Evolutionary conservation across 345 rosid species (phyloP).

Genomic region (Hirschfeldia incana): DNA sequence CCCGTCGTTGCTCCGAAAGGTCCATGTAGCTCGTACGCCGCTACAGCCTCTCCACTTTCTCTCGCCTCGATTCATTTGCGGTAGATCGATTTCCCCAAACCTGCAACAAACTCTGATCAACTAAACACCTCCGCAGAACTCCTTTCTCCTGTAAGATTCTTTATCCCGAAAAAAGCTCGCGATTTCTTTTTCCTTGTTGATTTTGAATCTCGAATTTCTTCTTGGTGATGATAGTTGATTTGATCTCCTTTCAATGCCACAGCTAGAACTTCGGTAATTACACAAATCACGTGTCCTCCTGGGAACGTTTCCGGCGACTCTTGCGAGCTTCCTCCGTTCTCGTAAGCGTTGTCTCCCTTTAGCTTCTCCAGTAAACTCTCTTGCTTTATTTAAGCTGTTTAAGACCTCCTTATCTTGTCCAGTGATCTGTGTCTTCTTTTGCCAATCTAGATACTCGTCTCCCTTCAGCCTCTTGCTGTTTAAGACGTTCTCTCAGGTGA

Average conservation of each 20-base stretch:
- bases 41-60: background rate
- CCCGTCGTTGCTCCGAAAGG: background rate
- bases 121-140: background rate
- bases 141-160: background rate
- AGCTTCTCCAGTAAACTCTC: too few relatives aligned
- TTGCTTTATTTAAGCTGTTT: too few relatives aligned
- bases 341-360: too few relatives aligned
- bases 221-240: background rate
- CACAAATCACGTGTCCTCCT: background rate
- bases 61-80: background rate
- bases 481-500: background rate
- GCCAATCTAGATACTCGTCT: background rate
- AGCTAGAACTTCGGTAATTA: too few relatives aligned
- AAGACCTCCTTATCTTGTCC: background rate
- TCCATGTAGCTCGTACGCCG: background rate
- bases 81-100: background rate
- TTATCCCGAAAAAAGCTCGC: background rate
- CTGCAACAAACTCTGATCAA: background rate
- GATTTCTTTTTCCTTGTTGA: background rate
- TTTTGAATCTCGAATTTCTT: background rate
- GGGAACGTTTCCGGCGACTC: background rate
- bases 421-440: background rate
- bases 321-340: too few relatives aligned
- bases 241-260: too few relatives aligned
- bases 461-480: background rate